A percentile compares a stretch with the other conserved stretches of the same genome.
These are phyloP conservation scores for Chimonanthus praecox DNA, from an alignment of 164 flowering plant genomes.

Conservation along the genomic window DNA sequence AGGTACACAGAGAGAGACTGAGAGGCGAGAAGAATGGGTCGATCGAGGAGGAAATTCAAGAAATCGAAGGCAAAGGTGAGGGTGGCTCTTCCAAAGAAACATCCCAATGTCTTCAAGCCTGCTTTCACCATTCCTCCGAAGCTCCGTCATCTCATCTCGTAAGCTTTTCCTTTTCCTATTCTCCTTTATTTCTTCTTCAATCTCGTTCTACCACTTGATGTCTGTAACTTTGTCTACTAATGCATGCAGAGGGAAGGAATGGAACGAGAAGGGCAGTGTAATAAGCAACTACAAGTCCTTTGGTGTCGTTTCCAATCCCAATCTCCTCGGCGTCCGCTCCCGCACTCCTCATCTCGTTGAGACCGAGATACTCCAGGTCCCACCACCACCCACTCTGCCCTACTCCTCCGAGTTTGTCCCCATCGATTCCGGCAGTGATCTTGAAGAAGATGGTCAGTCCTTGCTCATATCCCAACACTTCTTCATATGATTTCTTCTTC, in stretches of 20 bases:
- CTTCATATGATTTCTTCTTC: background rate
- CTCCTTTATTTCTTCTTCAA: background rate
- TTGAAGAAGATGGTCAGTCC: conserved; percentile 85
- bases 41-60: conserved; percentile 78
- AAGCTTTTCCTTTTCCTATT: background rate
- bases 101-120: conserved; percentile 79
- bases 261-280: conserved; percentile 74
- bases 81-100: conserved; percentile 69
- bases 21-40: conserved; percentile 48
- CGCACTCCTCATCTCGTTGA: conserved; percentile 58
- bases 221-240: conserved; percentile 1
- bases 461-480: background rate
- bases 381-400: conserved; percentile 18
- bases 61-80: conserved; percentile 57
- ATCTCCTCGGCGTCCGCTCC: conserved; percentile 57
- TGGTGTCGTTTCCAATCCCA: conserved; percentile 88
- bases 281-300: conserved; percentile 71
- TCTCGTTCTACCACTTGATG: background rate
- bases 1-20: background rate
- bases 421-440: conserved; percentile 78
- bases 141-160: conserved; percentile 44
- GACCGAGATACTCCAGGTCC: conserved; percentile 53
- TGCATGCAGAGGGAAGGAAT: conserved; percentile 20
- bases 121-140: conserved; percentile 82
- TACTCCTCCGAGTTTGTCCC: conserved; percentile 39